Evolutionary conservation across 345 rosid species (phyloP), one percentile per base, ranked within the genome.

Genomic region (Rhodamnia argentea): DNA sequence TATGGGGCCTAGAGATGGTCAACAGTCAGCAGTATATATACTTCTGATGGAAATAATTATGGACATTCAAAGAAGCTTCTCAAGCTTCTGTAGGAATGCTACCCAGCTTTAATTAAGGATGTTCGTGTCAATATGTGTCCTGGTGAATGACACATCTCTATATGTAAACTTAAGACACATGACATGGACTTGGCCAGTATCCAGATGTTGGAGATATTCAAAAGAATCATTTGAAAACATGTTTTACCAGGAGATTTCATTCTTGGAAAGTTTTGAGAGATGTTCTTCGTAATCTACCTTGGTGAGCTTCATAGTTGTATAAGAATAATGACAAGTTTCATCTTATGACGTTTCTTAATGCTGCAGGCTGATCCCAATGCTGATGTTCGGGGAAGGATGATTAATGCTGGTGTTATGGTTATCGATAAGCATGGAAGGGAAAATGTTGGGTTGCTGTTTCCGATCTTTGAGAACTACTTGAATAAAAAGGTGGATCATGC

Each of bases 381-480:
- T 44, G 99, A 97, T 94, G 99, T 97, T 92, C 98, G 99, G 85
- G 99, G 99, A 87, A 93, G 95, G 91, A 97, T 97, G 99, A 95
- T 97, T 64, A 92, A 95, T 94, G 99, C 98, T 88, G 99, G 99
- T 84, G 93, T 97, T 85, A 85, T 96, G 94, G 94, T 97, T 87
- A 95, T 97, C 86, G 98, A 97, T 89, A 96, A 91, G 92, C 99
- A 95, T 86, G 99, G 99, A 70, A 94, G 86, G 87, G 98, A 95
- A 37, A 97, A 97, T 83, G 99, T 97, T 85, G 91, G 99, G 78
- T 90, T 97, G 91, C 85, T 97, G 84, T 97, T 97, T 91, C 99
- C 99, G 24, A 97, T 96, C 58, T 97, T 97, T 87, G 99, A 97
- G 90, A 96, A 97, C 90, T 97, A 95, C 88, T 85, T 97, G 85